Evolutionary conservation across 139 green algal species (phyloP).

Genomic region (Raphidocelis subcapitata): DNA sequence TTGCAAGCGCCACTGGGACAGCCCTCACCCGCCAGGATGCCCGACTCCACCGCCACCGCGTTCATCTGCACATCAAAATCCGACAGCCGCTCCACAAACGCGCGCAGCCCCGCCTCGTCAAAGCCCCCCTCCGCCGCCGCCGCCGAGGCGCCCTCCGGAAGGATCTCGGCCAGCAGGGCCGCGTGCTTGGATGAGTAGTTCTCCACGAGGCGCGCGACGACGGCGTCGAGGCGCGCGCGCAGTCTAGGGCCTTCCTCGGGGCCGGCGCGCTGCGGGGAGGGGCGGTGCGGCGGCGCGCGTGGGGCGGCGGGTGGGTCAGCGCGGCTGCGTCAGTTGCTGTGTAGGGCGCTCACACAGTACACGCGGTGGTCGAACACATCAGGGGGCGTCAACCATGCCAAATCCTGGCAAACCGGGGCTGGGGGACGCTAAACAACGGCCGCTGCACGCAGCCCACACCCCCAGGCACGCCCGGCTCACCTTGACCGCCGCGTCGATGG

Average conservation of each 20-base stretch:
- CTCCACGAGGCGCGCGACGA: conserved; percentile 31
- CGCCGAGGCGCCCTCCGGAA: conserved; percentile 29
- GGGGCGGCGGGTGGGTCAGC: no score
- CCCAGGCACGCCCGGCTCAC: conserved; percentile 14
- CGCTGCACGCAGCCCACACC: background rate
- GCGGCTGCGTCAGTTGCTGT: no score
- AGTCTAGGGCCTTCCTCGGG: background rate
- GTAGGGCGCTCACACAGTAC: no score
- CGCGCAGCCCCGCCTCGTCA: background rate
- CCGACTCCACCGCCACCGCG: conserved; percentile 48
- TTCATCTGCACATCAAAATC: conserved; percentile 82
- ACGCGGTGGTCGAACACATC: no score
- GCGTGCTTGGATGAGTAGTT: conserved; percentile 47
- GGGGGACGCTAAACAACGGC: no score
- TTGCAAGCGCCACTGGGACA: no score
- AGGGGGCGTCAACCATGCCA: no score
- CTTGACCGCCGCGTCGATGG: conserved; percentile 32
- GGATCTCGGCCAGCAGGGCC: conserved; percentile 40
- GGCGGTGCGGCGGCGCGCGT: no score
- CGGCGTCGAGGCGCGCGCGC: conserved; percentile 9
- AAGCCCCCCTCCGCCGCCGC: conserved; percentile 15
- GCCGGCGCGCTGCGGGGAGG: no score
- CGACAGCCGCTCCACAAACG: conserved; percentile 48
- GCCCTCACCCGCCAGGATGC: conserved; percentile 54
- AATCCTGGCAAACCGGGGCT: no score